Base-by-base conservation (phyloP, 495 filamentous ascomycete genomes). In the Daldinia loculata region DNA sequence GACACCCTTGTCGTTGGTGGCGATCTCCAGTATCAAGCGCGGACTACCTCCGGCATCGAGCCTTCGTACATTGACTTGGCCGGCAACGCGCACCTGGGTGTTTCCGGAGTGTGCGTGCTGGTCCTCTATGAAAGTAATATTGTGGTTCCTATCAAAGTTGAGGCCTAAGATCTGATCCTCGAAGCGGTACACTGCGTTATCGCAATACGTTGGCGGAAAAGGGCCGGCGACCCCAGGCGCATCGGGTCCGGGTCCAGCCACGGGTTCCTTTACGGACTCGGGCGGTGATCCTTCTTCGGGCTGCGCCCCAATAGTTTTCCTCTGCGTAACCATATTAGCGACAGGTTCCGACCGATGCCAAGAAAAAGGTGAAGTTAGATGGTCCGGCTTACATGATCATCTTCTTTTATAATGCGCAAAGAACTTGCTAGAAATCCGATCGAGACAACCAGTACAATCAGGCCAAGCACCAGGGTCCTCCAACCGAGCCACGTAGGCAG, bases 51-150 rank as follows among this genome's bases (percentile, higher is more conserved):
- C 74, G 24, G 63, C 51, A 30, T 66, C 71, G 17, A 77, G 71
- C 1, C 75, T 75, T 43, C 82, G 82, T 34, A 85, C 50, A 45
- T 81, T 63, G 39, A 85, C 66, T 36, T 79, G 69, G 19, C 83
- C 83, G 32, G 74, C 77, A 27, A 83, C 71, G 32, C 71, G 76
- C 30, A 83, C 72, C 26, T 63, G 45, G 26, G 30, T 41, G n/a
- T 61, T 53, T n/a, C 63, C 57, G 15, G 50, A 58, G n/a, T 75
- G 66, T 19, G 51, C 36, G 26, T 74, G 34, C 26, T 70, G 63
- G 6, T 63, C 56, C 6, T 74, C 43, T 8, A 71, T 45, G 50
- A 84, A 70, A 22, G 58, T 67, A 12, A 85, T 57, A 39, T 75
- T 67, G 32, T 69, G 78, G 50, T 70, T 63, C 9, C 32, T 41